Base-by-base conservation (phyloP, 1,284 basidiomycete genomes). In the Trichosporon asahii region DNA sequence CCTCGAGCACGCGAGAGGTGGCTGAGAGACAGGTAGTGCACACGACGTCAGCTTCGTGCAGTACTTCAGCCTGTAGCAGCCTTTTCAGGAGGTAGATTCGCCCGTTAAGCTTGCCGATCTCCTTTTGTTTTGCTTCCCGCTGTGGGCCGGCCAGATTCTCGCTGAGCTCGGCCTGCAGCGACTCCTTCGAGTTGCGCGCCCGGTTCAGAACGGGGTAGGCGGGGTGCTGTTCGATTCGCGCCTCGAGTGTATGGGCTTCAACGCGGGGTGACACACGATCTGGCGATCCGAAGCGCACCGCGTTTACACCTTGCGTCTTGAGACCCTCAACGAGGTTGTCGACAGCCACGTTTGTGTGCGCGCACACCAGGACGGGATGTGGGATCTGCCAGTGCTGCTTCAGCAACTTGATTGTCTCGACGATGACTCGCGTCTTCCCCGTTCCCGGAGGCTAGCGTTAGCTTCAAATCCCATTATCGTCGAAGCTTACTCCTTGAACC, bases 311-410 rank as follows among this genome's bases (percentile, higher is more conserved):
- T 0, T 79, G 87, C 84, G 60, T 74, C 60, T 44, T 82, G 76
- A 70, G 86, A 0, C 91, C 90, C 76, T 91, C 90, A 37, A 95
- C 89, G 8, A 98, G 87, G 75, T 97, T 94, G 80, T 98, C 94
- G n/a, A 96, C 93, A 0, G 95, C 94, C 27, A 90, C 92, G 75
- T 98, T 96, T 46, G 95, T 98, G 79, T 93, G 95, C 0, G 95
- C 95, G 79, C 91, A 92, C 2, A 97, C 90, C 15, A 97, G 87
- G 61, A 97, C 86, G 0, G 94, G 94, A 55, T 92, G 88, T 9
- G 91, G 89, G 14, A 95, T 89, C 78, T 90, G 86, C 80, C 95
- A 98, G 78, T 94, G 89, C 7, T 84, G 27, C 57, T 97, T 97
- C 74, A 98, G 88, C 31, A 98, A 82, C 74, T 88, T 88, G 75